A percentile compares a stretch with the other conserved stretches of the same genome.
Evolutionary conservation across 129 eudicot genomes (phyloP).

Genomic region (Gnaphalium uliginosum): DNA sequence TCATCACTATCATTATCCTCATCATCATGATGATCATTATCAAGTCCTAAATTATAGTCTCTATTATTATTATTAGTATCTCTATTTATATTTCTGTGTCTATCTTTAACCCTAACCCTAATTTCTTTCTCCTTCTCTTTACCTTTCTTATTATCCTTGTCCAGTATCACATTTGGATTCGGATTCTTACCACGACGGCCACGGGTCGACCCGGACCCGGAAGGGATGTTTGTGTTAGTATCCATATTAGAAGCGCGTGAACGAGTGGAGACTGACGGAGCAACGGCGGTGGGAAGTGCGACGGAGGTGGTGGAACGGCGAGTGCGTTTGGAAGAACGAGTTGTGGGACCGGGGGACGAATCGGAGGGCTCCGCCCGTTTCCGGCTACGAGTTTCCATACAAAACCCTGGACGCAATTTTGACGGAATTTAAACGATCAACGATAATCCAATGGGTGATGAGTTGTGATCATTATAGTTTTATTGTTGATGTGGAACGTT

Average conservation of each 20-base stretch:
- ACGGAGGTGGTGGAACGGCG: slow-evolving; percentile 45
- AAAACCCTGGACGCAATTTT: slow-evolving; percentile 53
- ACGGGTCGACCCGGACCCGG: slow-evolving; percentile 50
- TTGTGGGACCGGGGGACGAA: slow-evolving; percentile 71
- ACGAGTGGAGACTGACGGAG: slow-evolving; percentile 53
- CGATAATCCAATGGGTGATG: too few relatives aligned
- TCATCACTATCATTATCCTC: slow-evolving; percentile 64
- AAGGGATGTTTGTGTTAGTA: slow-evolving; percentile 24
- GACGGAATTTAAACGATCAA: too few relatives aligned
- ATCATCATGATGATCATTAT: slow-evolving; percentile 40
- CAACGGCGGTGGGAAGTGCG: slow-evolving; percentile 28
- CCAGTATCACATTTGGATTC: not conserved
- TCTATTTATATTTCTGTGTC: slow-evolving; percentile 23
- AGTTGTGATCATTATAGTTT: too few relatives aligned
- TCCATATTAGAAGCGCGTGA: slow-evolving; percentile 56
- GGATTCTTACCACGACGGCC: slow-evolving; percentile 61
- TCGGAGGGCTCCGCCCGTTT: slow-evolving; percentile 99
- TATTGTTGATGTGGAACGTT: too few relatives aligned
- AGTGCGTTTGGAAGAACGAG: slow-evolving; percentile 81
- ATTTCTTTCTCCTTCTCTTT: slow-evolving; percentile 75
- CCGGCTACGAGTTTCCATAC: slow-evolving; percentile 99
- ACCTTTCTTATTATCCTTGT: slow-evolving; percentile 55
- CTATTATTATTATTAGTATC: slow-evolving; percentile 26
- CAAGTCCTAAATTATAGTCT: slow-evolving; percentile 39
- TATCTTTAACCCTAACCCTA: slow-evolving; percentile 51